Base-by-base conservation (phyloP, 1,284 basidiomycete species). In the Malassezia yamatoensis region DNA sequence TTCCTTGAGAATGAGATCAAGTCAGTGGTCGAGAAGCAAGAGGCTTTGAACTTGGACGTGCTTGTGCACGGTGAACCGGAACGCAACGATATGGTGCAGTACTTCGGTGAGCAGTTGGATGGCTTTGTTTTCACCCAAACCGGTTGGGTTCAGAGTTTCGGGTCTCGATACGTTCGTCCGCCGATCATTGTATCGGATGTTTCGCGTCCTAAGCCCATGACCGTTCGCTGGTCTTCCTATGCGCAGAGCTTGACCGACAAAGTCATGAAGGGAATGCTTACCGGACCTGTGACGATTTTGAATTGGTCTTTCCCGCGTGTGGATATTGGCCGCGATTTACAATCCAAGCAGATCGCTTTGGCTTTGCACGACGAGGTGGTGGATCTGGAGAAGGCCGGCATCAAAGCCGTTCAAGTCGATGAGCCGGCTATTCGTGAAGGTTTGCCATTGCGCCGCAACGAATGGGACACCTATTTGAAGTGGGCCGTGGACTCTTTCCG, bases 241-340 rank as follows among this genome's bases (percentile, higher is more conserved):
- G 93, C 94, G 58, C 94, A 98, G 81, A 90, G 87, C 77, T 76
- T 96, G 67, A 88, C 91, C 69, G 80, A 83, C 77, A 86, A 85
- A 78, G 90, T 93, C 73, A 93, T 99, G 88, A 99, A 99, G 86
- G 93, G 93, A 70, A 98, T 98, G 94, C 71, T 78, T 63, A 93
- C 93, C 61, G 90, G 91, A 62, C 76, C 76, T 41, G 76, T 78
- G 61, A 78, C 76, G 54, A 96, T 98, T 79, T 84, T 98, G 78
- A 96, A 96, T 83, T 98, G 94, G 94, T 98, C 94, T 41, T 99
- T 98, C 93, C 94, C 94, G 73, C 93, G 94, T 79, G 90, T 89
- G 67, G 94, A 99, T 77, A 86, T 98, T 72, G 83, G 87, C 60
- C 88, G 89, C 78, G 94, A 98, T 80, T 77, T 93, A 63, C 94